These are phyloP conservation scores for Colletotrichum shisoi DNA, from an alignment of 2,329 filamentous ascomycete species.

Conservation along the genomic window DNA sequence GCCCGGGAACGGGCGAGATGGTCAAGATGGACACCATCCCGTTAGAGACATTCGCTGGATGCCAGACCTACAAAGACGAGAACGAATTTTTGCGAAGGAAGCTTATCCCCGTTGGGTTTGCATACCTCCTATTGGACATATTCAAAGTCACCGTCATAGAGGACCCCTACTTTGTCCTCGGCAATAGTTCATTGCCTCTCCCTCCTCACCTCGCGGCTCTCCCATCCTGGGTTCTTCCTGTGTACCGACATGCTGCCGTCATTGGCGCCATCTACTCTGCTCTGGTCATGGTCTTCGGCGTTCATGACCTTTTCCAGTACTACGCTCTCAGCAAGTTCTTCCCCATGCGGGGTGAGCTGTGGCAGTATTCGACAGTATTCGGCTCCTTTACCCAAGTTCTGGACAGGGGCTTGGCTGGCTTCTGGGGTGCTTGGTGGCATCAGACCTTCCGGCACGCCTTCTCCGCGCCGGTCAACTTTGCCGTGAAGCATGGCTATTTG, in stretches of 20 bases:
- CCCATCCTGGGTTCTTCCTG: constrained; percentile 56
- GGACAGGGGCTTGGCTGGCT: constrained; percentile 76
- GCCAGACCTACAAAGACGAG: constrained; percentile 53
- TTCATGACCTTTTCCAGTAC: constrained; percentile 66
- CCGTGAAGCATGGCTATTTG: constrained; percentile 54
- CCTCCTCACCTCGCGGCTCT: constrained; percentile 55
- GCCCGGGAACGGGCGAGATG: constrained; percentile 50
- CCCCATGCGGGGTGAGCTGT: constrained; percentile 59
- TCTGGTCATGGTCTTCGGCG: constrained; percentile 67
- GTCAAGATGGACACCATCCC: constrained; percentile 55
- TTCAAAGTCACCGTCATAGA: constrained; percentile 73
- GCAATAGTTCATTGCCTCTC: constrained; percentile 51
- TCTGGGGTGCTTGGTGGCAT: constrained; percentile 91
- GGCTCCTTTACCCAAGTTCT: constrained; percentile 65
- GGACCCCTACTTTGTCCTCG: constrained; percentile 79
- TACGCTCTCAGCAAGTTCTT: constrained; percentile 60
- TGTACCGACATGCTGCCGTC: constrained; percentile 65
- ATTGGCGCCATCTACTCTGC: constrained; percentile 66
- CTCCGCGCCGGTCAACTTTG: constrained; percentile 62
- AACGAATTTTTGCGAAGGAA: constrained; percentile 56
- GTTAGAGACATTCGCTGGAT: constrained; percentile 56
- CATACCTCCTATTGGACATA: constrained; percentile 74
- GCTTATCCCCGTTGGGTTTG: constrained; percentile 57
- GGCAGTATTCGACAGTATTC: constrained; percentile 63
- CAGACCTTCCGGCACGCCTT: constrained; percentile 84